Evolutionary conservation across 139 green algal genomes (phyloP).

Genomic region (Eudorina sp.): DNA sequence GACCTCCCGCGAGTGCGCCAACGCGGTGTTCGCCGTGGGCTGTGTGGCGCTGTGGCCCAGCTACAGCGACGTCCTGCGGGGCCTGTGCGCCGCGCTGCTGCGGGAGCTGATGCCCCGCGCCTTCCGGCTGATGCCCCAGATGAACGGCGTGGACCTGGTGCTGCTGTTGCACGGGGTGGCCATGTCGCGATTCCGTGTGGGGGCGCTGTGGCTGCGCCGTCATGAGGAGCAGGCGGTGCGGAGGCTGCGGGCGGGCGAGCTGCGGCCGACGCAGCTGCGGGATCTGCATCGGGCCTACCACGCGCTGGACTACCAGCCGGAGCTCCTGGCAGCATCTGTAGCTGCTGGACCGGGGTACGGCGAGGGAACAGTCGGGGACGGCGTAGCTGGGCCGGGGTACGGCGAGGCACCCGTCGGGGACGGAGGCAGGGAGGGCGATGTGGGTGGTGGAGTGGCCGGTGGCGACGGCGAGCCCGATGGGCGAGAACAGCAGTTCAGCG

Average conservation of each 20-base stretch:
- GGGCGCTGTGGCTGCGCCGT: background rate
- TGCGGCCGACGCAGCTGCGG: background rate
- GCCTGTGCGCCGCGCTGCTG: slow-evolving; percentile 28
- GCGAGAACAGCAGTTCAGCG: too few species aligned
- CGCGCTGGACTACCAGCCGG: slow-evolving; percentile 8
- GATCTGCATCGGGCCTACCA: slow-evolving; percentile 24
- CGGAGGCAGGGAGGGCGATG: too few species aligned
- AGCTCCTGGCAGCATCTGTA: slow-evolving; percentile 7
- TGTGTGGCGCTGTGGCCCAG: background rate
- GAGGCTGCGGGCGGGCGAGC: background rate
- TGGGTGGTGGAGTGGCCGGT: too few species aligned
- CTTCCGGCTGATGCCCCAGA: background rate
- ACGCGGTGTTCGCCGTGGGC: slow-evolving; percentile 38
- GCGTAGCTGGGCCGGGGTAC: too few species aligned
- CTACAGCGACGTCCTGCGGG: background rate
- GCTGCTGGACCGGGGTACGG: too few species aligned
- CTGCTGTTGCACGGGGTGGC: slow-evolving; percentile 5
- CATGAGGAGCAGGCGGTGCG: background rate
- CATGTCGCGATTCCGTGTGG: background rate
- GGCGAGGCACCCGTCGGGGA: too few species aligned
- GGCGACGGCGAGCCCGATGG: too few species aligned
- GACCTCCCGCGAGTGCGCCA: slow-evolving; percentile 17
- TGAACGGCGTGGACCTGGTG: slow-evolving; percentile 18
- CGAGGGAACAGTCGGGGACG: too few species aligned
- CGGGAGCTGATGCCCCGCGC: background rate